Evolutionary conservation across 2,329 filamentous ascomycete species (phyloP), one percentile per base, ranked within the genome.

Genomic region (Fusarium clavum): DNA sequence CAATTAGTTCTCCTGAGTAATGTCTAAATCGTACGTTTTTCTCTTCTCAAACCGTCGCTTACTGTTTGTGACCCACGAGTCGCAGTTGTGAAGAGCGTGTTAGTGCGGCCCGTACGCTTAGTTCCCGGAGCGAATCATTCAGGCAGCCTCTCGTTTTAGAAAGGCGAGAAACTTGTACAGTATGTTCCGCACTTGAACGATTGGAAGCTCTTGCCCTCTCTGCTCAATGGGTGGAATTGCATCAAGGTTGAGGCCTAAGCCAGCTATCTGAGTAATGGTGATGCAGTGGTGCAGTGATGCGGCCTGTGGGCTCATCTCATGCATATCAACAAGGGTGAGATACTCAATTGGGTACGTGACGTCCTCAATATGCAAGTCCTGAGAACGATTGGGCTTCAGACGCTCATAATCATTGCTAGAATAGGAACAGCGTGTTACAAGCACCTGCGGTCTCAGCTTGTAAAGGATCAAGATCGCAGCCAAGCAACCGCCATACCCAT

Each of bases 21-120:
- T 51, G 52, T 53, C 44, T 51, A 61, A 57, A 66, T 71, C 69
- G 64, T 71, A 71, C 43, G 69, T 71, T 71, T 71, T 57, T 49
- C 48, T 38, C 32, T 34, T 38, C 22, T 43, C 29, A 16, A 46
- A 40, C 55, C 48, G 16, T 52, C 56, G 24, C 34, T 45, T 54
- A 25, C 45, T 40, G 25, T 30, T 55, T 61, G 40, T 47, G 30
- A 48, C 60, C 53, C 49, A 51, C 51, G 22, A 43, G 52, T 58
- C 25, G 34, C 46, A 65, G 29, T 55, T 22, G 41, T 22, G 27
- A 44, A 44, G 34, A 38, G 34, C 34, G 34, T 38, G 34, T 40
- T 64, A 61, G 57, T 58, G 48, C 59, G 57, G 53, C 43, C 66
- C 57, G 61, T 27, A 34, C 29, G 46, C 53, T 57, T 70, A 70